Evolutionary conservation across 2,329 filamentous ascomycete species (phyloP), one percentile per base, ranked within the genome.

Genomic region (Xylariaceae sp.): DNA sequence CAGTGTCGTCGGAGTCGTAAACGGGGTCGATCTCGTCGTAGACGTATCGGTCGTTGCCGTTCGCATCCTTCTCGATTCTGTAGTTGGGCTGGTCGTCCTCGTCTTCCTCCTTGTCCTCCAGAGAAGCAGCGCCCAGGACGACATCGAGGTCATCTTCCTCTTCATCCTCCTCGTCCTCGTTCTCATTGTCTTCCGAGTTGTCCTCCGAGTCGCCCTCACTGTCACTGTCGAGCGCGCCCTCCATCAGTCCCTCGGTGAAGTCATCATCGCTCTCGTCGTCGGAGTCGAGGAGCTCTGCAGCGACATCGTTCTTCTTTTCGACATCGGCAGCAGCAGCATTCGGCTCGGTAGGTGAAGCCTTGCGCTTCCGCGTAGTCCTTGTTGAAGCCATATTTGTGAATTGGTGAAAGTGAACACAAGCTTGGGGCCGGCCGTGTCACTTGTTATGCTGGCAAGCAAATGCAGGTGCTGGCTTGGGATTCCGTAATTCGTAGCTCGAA

Each of bases 1-100:
- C 93, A 2, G 89, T 89, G 71, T 97, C 93, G 75, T 99, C 95
- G 1, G 92, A 96, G 71, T 97, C 94, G 76, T 99, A 97, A 56
- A 92, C 88, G 2, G 93, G 90, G 66, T 97, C 88, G 64, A 99
- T 92, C 72, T 97, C 94, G 64, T 89, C 85, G 76, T 97, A 99
- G 50, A 97, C 82, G 72, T 96, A 99, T 73, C 94, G 86, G 64
- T 87, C 84, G 68, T 91, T 89, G 61, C 94, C 94, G 76, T 97
- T 94, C 67, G 94, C 93, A 69, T 97, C 94, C 59, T 82, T 88
- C 49, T 88, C 81, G 48, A 87, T 73, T 56, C 77, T 79, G 64
- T 84, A 84, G 64, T 81, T 80, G 58, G 75, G 74, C 18, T 74
- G 54, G 37, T 60, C 57, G 52, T 63, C 61, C 30, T 57, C 57